Base-by-base conservation (phyloP, 1,284 basidiomycete genomes). In the Cryptococcus neoformans region DNA sequence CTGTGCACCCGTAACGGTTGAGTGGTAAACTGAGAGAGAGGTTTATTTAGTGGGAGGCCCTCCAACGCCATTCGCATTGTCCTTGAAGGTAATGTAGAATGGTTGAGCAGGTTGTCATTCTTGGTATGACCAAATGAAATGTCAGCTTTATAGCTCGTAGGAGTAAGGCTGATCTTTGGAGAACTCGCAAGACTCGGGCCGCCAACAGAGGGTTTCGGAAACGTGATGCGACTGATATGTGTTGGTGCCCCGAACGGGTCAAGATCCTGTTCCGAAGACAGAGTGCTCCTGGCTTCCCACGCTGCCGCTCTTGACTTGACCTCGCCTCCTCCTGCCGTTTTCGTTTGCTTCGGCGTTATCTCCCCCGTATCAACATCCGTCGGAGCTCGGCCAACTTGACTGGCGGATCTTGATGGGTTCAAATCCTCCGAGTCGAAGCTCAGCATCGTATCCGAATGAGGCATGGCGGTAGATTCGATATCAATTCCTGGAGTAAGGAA, bases 361-460 rank as follows among this genome's bases (percentile, higher is more conserved):
- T 38, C 35, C 16, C 8, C 50, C 40, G 34, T 41, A 47, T 54
- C 42, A 3, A 38, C 28, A 34, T 54, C 57, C 1, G 45, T 34
- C 4, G 60, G 17, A 3, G 65, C 37, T 38, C 68, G 49, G 4
- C 69, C 60, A 4, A 70, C 64, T 56, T 75, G 75, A 54, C 67
- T 70, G 1, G 75, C 75, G 3, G 72, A 74, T 38, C 75, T 62
- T 7, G 75, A 77, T 1, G 75, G 75, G 53, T 77, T 77, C 14
- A 77, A 58, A 49, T 77, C 75, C 42, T 67, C 68, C 12, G 66
- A 64, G 55, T 75, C 71, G 53, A 75, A 73, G 35, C 63, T 67
- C 35, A 72, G 51, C 47, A 63, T 44, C 9, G 67, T 67, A 8
- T 70, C 66, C 8, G 64, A 54, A 35, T 51, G 56, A 3, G 53